Percentiles rank a stretch among this genome's conserved stretches.
These are phyloP conservation scores for Guyanaporus albipodus DNA, from an alignment of 768 basidiomycete species.

Conservation along the genomic window DNA sequence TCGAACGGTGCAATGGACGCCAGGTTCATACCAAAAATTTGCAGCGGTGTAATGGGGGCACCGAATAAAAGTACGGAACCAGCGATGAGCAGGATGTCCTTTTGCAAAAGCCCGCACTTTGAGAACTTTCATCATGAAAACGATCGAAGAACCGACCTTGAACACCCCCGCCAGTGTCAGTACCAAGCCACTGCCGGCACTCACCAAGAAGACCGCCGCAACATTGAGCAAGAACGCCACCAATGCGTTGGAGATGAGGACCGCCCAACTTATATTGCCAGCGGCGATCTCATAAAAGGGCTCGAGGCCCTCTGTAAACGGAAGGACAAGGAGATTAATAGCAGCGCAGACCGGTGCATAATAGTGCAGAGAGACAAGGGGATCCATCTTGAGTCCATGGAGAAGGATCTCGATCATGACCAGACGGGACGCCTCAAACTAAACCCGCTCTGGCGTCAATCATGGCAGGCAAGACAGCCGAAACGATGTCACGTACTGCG, in stretches of 20 bases:
- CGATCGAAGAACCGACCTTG: constrained; percentile 50
- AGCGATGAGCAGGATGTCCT: constrained; percentile 90
- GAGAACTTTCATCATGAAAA: not conserved
- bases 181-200: constrained; percentile 82
- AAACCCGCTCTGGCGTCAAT: constrained; percentile 6
- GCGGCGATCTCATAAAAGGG: constrained; percentile 70
- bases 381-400: constrained; percentile 97
- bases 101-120: constrained; percentile 28
- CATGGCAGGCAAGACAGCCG: not conserved
- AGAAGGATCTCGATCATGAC: constrained; percentile 96
- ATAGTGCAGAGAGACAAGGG: constrained; percentile 91
- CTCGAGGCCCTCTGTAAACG: constrained; percentile 87
- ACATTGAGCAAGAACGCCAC: constrained; percentile 89
- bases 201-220: constrained; percentile 91
- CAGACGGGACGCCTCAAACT: constrained; percentile 92
- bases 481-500: constrained; percentile 39
- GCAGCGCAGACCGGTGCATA: constrained; percentile 93
- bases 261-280: constrained; percentile 55
- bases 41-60: constrained; percentile 72
- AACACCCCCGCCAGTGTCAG: constrained; percentile 93
- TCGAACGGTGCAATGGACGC: not conserved
- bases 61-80: constrained; percentile 89
- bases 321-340: constrained; percentile 82
- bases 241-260: constrained; percentile 79
- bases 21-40: constrained; percentile 64